A percentile compares a stretch with the other conserved stretches of the same genome.
These are phyloP conservation scores for Hondaea fermentalgiana DNA, from an alignment of 108 stramenopile genomes.

Conservation along the genomic window DNA sequence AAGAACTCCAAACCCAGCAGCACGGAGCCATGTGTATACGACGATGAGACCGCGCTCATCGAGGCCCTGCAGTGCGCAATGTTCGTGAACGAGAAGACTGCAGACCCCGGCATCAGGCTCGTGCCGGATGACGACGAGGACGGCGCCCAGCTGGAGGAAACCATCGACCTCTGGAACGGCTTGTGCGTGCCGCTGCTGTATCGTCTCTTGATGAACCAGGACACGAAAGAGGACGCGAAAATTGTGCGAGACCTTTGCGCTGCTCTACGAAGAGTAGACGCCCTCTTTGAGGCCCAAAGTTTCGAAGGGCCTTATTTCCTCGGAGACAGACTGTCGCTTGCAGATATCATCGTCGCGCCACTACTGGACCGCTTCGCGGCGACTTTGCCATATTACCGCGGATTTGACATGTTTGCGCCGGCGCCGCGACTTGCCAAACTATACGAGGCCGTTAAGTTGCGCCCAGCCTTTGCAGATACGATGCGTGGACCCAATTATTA, in stretches of 20 bases:
- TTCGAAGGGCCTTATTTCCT: not conserved
- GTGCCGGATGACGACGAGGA: not conserved
- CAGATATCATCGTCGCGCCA: not conserved
- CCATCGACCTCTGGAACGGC: not conserved
- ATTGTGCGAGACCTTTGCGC: not conserved
- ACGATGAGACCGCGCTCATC: not conserved
- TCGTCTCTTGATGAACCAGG: not conserved
- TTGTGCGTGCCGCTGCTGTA: not conserved
- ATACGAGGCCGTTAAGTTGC: not conserved
- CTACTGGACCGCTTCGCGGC: not conserved
- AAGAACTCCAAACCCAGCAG: not conserved
- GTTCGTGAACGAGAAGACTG: not conserved
- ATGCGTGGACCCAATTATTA: not conserved
- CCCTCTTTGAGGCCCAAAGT: not conserved
- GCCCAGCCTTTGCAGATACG: not conserved
- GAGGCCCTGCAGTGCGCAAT: slow-evolving; percentile 7
- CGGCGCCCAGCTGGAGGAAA: not conserved
- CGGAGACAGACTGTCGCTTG: not conserved
- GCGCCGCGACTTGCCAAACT: not conserved
- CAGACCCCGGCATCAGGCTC: not conserved
- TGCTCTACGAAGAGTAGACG: not conserved
- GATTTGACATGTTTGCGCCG: not conserved
- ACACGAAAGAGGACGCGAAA: not conserved
- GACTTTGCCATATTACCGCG: not conserved
- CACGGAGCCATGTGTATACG: slow-evolving; percentile 7